phyloP scores from a whole-genome alignment of 2,329 filamentous ascomycete genomes.

The Penicillium hordei region DNA sequence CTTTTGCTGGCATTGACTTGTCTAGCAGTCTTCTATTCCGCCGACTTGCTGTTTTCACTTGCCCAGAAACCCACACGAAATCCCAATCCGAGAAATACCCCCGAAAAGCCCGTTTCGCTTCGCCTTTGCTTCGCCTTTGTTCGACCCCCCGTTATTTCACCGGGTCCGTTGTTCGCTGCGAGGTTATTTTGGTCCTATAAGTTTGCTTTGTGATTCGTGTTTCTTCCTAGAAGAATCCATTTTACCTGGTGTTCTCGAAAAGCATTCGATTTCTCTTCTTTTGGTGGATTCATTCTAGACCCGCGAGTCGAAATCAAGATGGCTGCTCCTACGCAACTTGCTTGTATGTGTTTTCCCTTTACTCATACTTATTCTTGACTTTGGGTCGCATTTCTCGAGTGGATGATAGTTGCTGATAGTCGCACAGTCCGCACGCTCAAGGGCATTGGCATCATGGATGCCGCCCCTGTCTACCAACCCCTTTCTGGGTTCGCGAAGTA shows the following conservation, averaged over 20 bases:
- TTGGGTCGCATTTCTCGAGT: background rate
- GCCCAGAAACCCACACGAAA: conserved; percentile 2
- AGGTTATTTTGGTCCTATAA: conserved; percentile 6
- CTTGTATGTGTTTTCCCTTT: conserved; percentile 56
- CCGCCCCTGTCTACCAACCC: conserved; percentile 80
- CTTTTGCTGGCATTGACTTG: conserved; percentile 53
- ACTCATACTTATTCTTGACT: background rate
- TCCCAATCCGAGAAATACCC: conserved; percentile 8
- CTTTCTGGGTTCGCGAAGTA: conserved; percentile 73
- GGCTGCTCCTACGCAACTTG: conserved; percentile 90
- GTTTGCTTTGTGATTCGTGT: conserved; percentile 2
- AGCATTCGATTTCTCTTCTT: conserved; percentile 12
- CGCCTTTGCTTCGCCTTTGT: conserved; percentile 13
- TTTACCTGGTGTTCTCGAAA: conserved; percentile 5
- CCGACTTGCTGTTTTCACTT: conserved; percentile 10
- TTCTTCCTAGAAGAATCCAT: conserved; percentile 4
- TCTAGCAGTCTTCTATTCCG: conserved; percentile 39
- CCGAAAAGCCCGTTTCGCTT: conserved; percentile 4
- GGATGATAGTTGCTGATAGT: conserved; percentile 20
- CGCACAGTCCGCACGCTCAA: conserved; percentile 83
- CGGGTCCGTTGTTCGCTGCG: background rate
- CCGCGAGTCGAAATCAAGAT: conserved; percentile 50
- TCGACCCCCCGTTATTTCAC: conserved; percentile 5
- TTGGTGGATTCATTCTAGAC: conserved; percentile 13
- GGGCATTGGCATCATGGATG: conserved; percentile 90